Evolutionary conservation across 305 asterid genomes (phyloP).

Genomic region (Withania somnifera): DNA sequence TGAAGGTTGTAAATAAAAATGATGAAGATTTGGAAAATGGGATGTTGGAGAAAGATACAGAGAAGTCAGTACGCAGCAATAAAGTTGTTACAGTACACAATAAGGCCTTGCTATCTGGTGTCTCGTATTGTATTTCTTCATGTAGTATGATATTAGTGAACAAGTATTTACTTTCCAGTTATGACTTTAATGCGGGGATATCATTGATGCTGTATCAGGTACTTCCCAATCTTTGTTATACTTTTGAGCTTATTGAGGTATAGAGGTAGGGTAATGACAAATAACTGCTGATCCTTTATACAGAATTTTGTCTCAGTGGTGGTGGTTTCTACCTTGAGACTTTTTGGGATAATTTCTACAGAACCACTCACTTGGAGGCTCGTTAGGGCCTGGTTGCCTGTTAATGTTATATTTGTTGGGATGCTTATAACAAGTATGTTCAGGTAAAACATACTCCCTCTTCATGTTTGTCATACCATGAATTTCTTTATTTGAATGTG

Average conservation of each 20-base stretch:
- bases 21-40: slow-evolving; percentile 62
- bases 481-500: not conserved
- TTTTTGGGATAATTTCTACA: slow-evolving; percentile 56
- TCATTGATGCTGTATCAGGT: slow-evolving; percentile 97
- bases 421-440: slow-evolving; percentile 96
- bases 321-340: slow-evolving; percentile 45
- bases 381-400: slow-evolving; percentile 89
- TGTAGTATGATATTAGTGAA: slow-evolving; percentile 89
- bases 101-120: slow-evolving; percentile 70
- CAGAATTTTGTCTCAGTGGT: slow-evolving; percentile 79
- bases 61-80: slow-evolving; percentile 29
- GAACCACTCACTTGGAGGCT: slow-evolving; percentile 86
- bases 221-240: not conserved
- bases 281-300: not conserved
- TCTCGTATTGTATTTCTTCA: slow-evolving; percentile 78
- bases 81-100: slow-evolving; percentile 30
- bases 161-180: slow-evolving; percentile 89
- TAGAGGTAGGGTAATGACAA: not conserved
- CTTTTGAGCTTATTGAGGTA: not conserved
- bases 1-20: slow-evolving; percentile 35
- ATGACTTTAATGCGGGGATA: slow-evolving; percentile 76
- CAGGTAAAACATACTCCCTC: slow-evolving; percentile 42
- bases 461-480: not conserved
- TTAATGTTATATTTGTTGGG: slow-evolving; percentile 80
- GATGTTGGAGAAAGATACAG: slow-evolving; percentile 39